Evolutionary conservation across 1,284 basidiomycete genomes (phyloP).

Genomic region (Microbotryomycetes sp.): DNA sequence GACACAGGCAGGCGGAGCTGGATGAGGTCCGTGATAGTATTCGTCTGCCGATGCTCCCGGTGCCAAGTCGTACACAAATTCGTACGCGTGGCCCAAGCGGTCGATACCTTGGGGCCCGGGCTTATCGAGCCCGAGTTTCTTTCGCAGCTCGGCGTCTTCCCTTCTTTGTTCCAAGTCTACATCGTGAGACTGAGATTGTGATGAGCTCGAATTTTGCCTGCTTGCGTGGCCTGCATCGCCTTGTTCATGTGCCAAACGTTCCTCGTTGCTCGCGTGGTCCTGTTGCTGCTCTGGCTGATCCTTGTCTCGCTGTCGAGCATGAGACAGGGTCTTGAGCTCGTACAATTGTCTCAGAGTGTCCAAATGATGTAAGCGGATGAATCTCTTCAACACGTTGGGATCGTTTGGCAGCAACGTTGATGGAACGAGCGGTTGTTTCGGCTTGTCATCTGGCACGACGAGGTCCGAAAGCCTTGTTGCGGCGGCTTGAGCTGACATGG

Average conservation of each 20-base stretch:
- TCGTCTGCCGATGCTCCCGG: conserved; percentile 22
- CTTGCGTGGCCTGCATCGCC: background rate
- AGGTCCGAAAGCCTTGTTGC: too few relatives aligned
- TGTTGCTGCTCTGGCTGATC: background rate
- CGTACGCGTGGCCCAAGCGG: conserved; percentile 20
- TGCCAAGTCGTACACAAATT: conserved; percentile 23
- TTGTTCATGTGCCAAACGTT: background rate
- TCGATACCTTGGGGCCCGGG: conserved; percentile 3
- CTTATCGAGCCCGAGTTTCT: background rate
- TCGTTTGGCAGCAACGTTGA: conserved; percentile 20
- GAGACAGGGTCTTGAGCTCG: conserved; percentile 18
- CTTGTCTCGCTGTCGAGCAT: background rate
- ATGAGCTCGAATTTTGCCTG: conserved; percentile 13
- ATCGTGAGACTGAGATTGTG: background rate
- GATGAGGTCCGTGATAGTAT: conserved; percentile 32
- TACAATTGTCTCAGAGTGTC: conserved; percentile 20
- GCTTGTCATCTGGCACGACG: too few relatives aligned
- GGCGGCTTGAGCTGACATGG: too few relatives aligned
- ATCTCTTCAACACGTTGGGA: conserved; percentile 13
- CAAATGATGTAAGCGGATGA: conserved; percentile 25
- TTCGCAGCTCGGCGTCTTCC: background rate
- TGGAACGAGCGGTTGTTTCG: conserved; percentile 5
- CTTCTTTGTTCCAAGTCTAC: background rate
- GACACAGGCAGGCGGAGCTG: conserved; percentile 25
- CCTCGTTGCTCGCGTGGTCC: background rate